Base-by-base conservation (phyloP, 2,329 filamentous ascomycete species). In the Xylariaceae sp. region DNA sequence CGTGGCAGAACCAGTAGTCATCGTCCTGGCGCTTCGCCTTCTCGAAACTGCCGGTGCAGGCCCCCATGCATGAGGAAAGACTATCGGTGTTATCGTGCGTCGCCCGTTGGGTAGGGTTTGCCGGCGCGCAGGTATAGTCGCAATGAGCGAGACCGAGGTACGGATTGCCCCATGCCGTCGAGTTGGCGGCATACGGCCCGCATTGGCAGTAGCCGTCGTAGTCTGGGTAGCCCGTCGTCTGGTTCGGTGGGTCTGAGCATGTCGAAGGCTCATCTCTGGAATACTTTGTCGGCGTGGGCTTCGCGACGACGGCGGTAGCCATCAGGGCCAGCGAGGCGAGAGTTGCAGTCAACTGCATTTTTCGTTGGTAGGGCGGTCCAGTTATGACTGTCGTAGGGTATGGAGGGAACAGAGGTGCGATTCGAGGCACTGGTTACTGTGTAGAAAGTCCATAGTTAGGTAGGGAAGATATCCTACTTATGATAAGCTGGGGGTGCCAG, bases 1-100 rank as follows among this genome's bases (percentile, higher is more conserved):
- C 62, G 47, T 63, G 62, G 54, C 61, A 64, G 22, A 58, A 63
- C 62, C 61, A 64, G 49, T 61, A 58, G 13, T 57, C 55, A 3
- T 47, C 46, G n/a, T 58, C 49, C 13, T 47, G 53, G 2, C 57
- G 56, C 43, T 59, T 60, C 1, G 51, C 42, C 49, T 60, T 62
- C 54, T 63, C 59, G 31, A 60, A 64, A 18, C 56, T 60, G 1
- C 60, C 61, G 2, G 60, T 61, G 42, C 62, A 64, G 2, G 62
- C 61, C 1, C 57, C 54, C 55, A 58, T 61, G 38, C 62, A 64
- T 2, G 45, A 43, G 1, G 52, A 45, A 2, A 64, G 34, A 19
- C 50, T 55, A 10, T 57, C 58, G 41, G 54, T 55, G 34, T 61
- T 57, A 36, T 58, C 56, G 10, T 58, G 57, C 22, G 45, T 36